Conservation (phyloP, 1,284 basidiomycete genomes). For the Papiliotrema laurentii region DNA sequence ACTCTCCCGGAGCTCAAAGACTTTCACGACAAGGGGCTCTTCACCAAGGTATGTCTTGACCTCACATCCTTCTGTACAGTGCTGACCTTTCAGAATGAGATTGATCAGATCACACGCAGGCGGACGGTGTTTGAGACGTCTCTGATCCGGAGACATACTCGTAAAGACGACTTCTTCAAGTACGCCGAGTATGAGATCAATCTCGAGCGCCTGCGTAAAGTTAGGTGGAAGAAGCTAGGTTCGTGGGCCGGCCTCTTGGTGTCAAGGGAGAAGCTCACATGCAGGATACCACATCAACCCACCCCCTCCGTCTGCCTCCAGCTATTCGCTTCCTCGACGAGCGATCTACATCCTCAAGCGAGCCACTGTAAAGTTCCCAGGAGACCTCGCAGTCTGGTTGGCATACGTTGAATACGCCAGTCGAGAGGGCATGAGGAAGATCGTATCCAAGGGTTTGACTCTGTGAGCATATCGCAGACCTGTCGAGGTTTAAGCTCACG, state of each 20-base stretch:
- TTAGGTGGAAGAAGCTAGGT: conserved; percentile 70
- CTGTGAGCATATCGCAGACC: conserved; percentile 51
- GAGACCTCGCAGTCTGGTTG: conserved; percentile 79
- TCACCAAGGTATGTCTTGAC: conserved; percentile 63
- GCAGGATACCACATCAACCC: conserved; percentile 42
- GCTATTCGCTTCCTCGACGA: conserved; percentile 72
- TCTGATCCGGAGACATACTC: conserved; percentile 73
- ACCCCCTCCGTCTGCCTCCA: conserved; percentile 64
- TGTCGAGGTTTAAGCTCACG: background rate
- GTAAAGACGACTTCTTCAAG: conserved; percentile 82
- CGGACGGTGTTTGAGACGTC: conserved; percentile 79
- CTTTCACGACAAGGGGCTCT: conserved; percentile 78
- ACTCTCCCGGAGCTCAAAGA: conserved; percentile 96
- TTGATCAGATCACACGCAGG: conserved; percentile 78
- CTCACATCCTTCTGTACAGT: background rate
- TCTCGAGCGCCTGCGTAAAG: conserved; percentile 72
- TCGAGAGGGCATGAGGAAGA: conserved; percentile 69
- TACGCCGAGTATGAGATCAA: conserved; percentile 91
- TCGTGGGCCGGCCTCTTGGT: conserved; percentile 34
- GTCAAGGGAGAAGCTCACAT: background rate
- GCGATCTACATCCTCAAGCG: conserved; percentile 89
- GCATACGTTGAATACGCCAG: conserved; percentile 83
- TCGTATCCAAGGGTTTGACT: conserved; percentile 65
- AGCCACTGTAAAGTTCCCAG: conserved; percentile 81
- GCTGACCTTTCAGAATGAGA: conserved; percentile 58